Evolutionary conservation across 208 protist species (phyloP), one percentile per base, ranked within the genome.

Genomic region (Leishmania braziliensis): DNA sequence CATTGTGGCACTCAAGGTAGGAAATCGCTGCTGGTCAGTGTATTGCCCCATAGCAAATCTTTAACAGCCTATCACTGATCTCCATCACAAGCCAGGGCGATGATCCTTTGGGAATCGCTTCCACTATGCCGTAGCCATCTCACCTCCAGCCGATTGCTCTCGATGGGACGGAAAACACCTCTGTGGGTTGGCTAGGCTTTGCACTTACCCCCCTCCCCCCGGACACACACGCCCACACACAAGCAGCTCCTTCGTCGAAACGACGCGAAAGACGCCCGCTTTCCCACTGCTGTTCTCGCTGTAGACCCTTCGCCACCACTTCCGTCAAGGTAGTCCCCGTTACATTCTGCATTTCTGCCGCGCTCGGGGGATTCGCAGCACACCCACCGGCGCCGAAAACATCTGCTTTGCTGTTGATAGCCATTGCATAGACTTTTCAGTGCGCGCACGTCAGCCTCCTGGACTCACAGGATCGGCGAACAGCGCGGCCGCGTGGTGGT

Each of bases 401-500:
- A 23, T 2, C 14, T 23, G 68, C 20, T 9, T 9, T 8, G 8
- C 6, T 5, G 5, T 5, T 50, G 20, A n/a, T 5, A 4, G 5
- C 20, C 23, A 33, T 16, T 29, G 3, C 43, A 3, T 14, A 9
- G 5, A 0, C 26, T 5, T 5, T 8, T 36, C 12, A 48, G 23
- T 48, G 16, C 3, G 5, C 56, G 20, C 66, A 53, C 18, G 29
- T 5, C 2, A 66, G 53, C 56, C 6, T 77, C 9, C 39, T 66
- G 16, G 56, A 77, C 74, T 29, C 36, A 6, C 39, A 20, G 53
- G 54, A 77, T 50, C 5, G 14, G 74, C n/a, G 79, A 3, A 58
- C 74, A 0, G 65, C 81, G 53, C n/a, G 91, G 91, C 26, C 86
- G 96, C 68, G 83, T 98, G 72, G 80, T 99, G n/a, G 85, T 99